Evolutionary conservation across 257 asterid genomes (phyloP).

Genomic region (Jaltomata sinuosa): DNA sequence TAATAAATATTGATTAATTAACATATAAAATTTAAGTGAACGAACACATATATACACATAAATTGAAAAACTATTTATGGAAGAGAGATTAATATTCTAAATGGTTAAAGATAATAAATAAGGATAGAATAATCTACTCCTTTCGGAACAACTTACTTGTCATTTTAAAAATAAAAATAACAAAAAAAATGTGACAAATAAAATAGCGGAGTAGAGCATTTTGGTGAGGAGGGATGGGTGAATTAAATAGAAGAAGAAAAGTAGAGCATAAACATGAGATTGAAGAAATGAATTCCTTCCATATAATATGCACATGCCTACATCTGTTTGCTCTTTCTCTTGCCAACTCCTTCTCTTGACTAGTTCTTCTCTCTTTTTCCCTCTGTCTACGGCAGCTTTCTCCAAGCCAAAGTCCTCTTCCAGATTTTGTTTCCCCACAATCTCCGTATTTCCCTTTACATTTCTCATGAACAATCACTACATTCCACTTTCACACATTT

Average conservation of each 20-base stretch:
- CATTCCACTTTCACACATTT: slow-evolving; percentile 11
- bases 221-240: slow-evolving; percentile 1
- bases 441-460: slow-evolving; percentile 1
- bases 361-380: neutral
- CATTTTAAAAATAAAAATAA: no score
- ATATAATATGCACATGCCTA: slow-evolving; percentile 15
- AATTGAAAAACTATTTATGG: no score
- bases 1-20: no score
- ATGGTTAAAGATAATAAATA: no score
- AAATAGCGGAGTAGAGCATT: no score
- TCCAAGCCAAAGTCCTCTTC: slow-evolving; percentile 1
- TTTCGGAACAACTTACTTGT: no score
- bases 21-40: no score
- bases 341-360: slow-evolving; percentile 15
- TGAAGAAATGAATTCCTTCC: slow-evolving; percentile 5
- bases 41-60: no score
- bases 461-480: slow-evolving; percentile 10
- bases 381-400: neutral
- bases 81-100: no score
- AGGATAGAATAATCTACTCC: no score
- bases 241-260: neutral
- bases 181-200: no score
- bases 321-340: neutral
- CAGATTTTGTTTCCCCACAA: neutral
- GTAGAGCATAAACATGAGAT: neutral